Base-by-base conservation (phyloP, 345 rosid species). In the Salix viminalis region DNA sequence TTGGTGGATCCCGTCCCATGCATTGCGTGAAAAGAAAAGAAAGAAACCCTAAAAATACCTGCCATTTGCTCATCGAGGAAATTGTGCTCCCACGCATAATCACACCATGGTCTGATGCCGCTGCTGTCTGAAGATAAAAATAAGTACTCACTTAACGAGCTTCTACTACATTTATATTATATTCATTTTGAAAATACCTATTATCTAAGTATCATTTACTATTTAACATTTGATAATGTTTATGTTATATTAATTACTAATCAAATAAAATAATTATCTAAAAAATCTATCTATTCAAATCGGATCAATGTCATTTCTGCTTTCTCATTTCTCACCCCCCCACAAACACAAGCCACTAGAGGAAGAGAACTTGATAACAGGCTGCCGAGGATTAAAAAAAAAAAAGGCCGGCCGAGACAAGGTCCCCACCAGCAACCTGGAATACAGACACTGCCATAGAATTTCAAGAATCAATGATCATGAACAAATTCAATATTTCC, bases 371-470 rank as follows among this genome's bases (percentile, higher is more conserved):
- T 65, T 8, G 41, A 36, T 56, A 66, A 73, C 84, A 85, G 86
- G 79, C 86, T 77, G 82, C 79, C 69, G 76, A 78, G 83, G 32
- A 56, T 18, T n/a, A n/a, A 23, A 30, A 44, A 30, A 44, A 36
- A 5, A 5, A 4, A 5, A 4, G 37, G 37, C 6, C 37, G 36
- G 50, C 23, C 6, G 68, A 72, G 50, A 23, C 12, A 50, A 16
- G 81, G 81, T 69, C 83, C 83, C 79, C 83, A 69, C 80, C 15
- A 1, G 37, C 37, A 34, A 13, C 73, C 77, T 79, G 34, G 52
- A 71, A 77, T 39, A 16, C 71, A 69, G 64, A 75, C 26, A 65
- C 34, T 11, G 39, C 77, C 75, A 67, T 18, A 74, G 28, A 32
- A 74, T 80, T 75, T 46, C 82, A 80, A 67, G 80, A 37, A 75